Evolutionary conservation across 2,329 filamentous ascomycete species (phyloP).

Genomic region (Nigrospora oryzae): DNA sequence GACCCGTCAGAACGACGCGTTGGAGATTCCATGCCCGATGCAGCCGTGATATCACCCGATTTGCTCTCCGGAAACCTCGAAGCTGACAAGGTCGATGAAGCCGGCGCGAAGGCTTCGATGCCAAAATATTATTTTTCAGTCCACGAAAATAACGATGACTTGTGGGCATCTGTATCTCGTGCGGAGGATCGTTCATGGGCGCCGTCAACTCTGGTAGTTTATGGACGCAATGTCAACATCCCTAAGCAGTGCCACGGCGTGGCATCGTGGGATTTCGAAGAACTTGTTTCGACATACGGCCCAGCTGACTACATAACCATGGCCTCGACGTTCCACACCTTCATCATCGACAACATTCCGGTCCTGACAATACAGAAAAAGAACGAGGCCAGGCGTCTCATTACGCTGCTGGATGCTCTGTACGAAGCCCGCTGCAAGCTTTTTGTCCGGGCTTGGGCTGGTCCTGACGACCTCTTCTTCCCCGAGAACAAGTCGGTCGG

Average conservation of each 20-base stretch:
- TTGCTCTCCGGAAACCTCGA: no score
- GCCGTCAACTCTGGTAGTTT: slow-evolving; percentile 39
- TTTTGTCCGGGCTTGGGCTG: slow-evolving; percentile 56
- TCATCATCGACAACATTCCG: slow-evolving; percentile 65
- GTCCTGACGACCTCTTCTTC: slow-evolving; percentile 71
- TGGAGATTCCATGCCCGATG: no score
- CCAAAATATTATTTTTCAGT: slow-evolving; percentile 19
- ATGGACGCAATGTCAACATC: slow-evolving; percentile 55
- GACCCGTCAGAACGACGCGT: no score
- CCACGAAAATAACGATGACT: not conserved
- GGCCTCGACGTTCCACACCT: slow-evolving; percentile 70
- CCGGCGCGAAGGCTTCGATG: slow-evolving; percentile 2
- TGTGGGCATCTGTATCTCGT: slow-evolving; percentile 5
- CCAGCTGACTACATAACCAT: slow-evolving; percentile 79
- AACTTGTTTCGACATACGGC: slow-evolving; percentile 61
- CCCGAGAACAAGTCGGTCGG: slow-evolving; percentile 39
- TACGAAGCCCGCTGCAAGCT: slow-evolving; percentile 79
- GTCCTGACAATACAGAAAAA: slow-evolving; percentile 60
- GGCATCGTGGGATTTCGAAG: slow-evolving; percentile 58
- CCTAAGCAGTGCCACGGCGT: slow-evolving; percentile 49
- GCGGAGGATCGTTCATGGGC: slow-evolving; percentile 26
- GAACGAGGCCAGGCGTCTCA: slow-evolving; percentile 74
- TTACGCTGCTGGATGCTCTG: slow-evolving; percentile 70
- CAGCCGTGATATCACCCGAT: no score
- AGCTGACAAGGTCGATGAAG: no score